phyloP scores from a whole-genome alignment of 2,329 filamentous ascomycete species.

The Chaetomium sp. region DNA sequence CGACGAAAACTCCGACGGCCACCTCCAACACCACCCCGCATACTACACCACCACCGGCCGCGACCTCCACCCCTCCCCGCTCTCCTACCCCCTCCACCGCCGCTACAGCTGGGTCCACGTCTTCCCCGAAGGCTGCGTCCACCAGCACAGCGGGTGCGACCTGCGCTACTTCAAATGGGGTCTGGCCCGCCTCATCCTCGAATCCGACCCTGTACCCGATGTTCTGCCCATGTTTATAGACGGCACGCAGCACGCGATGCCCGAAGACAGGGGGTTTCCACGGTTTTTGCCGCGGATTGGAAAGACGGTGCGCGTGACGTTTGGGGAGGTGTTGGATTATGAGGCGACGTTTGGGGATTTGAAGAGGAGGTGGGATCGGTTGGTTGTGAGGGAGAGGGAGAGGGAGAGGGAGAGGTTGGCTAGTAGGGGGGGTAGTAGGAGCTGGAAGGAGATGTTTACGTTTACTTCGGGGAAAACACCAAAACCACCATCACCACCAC shows the following conservation, averaged over 20 bases:
- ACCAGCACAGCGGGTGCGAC: constrained; percentile 73
- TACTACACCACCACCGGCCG: constrained; percentile 60
- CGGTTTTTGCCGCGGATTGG: constrained; percentile 72
- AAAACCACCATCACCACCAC: background rate
- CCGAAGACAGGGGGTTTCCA: constrained; percentile 72
- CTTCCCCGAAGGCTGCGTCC: constrained; percentile 91
- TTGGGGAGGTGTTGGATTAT: constrained; percentile 70
- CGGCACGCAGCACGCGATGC: constrained; percentile 82
- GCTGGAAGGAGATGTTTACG: background rate
- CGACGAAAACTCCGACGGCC: constrained; percentile 15
- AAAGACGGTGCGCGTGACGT: constrained; percentile 64
- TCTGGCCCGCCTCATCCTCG: constrained; percentile 81
- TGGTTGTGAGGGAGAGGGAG: constrained; percentile 43
- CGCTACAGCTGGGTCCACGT: constrained; percentile 85
- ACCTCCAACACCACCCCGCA: constrained; percentile 43
- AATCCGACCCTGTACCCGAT: constrained; percentile 79
- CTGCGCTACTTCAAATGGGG: constrained; percentile 99
- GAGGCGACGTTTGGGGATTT: constrained; percentile 73
- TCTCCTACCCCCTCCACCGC: constrained; percentile 58
- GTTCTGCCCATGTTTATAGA: constrained; percentile 93
- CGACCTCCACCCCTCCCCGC: constrained; percentile 64
- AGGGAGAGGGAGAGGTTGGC: constrained; percentile 27
- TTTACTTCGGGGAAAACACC: background rate
- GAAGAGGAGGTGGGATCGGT: constrained; percentile 63
- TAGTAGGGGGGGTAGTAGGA: background rate